Base-by-base conservation (phyloP, 768 basidiomycete genomes). In the Lentinula aciculospora region DNA sequence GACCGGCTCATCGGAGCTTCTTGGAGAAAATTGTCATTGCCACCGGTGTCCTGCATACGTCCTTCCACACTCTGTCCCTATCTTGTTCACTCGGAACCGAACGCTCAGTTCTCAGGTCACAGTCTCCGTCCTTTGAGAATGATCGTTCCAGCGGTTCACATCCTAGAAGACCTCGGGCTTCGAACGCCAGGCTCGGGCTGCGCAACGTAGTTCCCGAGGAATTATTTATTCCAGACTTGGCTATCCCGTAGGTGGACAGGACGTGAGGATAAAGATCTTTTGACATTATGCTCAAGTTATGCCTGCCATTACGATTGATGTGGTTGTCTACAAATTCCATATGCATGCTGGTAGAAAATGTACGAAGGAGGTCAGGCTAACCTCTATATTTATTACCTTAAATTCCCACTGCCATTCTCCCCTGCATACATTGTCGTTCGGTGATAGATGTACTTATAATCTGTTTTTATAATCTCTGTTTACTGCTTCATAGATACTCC, bases 401-500 rank as follows among this genome's bases (percentile, higher is more conserved):
- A 13, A 9, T 37, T n/a, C 19, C 23, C 32, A 39, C 19, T 50
- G 49, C 6, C 28, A 50, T 15, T 29, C 31, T 50, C 32, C 29
- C 49, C 49, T 36, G 36, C 36, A 53, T 53, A 34, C 34, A 53
- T 34, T 53, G 36, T 53, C 36, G 32, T 39, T 53, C 21, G 36
- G 36, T 53, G 51, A 53, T 53, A 53, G 51, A 53, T 53, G 29
- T 36, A 53, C 17, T 53, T 39, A 25, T 21, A 34, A 32, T 50
- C 29, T 50, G 25, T 32, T n/a, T 8, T 27, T 53, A 34, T 53
- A 53, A 53, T 34, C 19, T 36, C 5, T 32, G 21, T 50, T 19
- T 53, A 39, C 31, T 51, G 49, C 49, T 51, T 19, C 29, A 53
- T 37, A 53, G 51, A 53, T 53, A 37, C 36, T 36, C 51, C 51